Evolutionary conservation across 139 green algal genomes (phyloP).

Genomic region (Closterium sp.): DNA sequence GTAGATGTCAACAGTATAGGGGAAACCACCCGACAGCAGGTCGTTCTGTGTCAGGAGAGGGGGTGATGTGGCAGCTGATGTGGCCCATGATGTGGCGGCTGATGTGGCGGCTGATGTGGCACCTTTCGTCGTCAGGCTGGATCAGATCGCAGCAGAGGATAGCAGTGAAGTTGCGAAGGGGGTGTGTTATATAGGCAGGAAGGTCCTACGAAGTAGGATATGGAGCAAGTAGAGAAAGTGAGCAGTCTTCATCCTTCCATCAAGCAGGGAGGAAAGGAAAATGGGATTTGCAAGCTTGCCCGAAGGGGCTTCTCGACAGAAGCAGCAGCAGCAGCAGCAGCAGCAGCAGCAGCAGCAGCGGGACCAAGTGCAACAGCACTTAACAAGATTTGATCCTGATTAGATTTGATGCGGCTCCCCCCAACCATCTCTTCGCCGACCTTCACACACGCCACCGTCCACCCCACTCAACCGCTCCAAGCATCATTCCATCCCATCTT

Average conservation of each 20-base stretch:
- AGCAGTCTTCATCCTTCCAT: not conserved
- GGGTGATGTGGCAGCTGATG: not conserved
- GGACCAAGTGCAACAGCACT: not conserved
- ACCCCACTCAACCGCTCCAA: not conserved
- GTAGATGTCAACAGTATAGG: too few relatives aligned
- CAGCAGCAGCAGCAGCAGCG: not conserved
- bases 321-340: not conserved
- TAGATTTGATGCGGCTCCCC: not conserved
- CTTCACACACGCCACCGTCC: not conserved
- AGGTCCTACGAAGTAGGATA: not conserved
- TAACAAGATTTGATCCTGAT: not conserved
- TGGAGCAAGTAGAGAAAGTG: not conserved
- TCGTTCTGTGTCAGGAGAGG: not conserved
- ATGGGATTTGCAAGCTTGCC: too few relatives aligned
- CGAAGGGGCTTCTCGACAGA: too few relatives aligned
- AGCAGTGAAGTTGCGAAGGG: not conserved
- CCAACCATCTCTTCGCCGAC: not conserved
- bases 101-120: not conserved
- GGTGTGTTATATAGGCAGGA: too few relatives aligned
- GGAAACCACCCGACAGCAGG: too few relatives aligned
- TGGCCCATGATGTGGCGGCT: not conserved
- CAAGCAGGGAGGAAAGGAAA: not conserved
- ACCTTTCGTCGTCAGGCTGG: not conserved
- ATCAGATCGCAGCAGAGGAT: not conserved
- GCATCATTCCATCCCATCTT: not conserved